Evolutionary conservation across 306 rosid genomes (phyloP).

Genomic region (Acacia melanoxylon): DNA sequence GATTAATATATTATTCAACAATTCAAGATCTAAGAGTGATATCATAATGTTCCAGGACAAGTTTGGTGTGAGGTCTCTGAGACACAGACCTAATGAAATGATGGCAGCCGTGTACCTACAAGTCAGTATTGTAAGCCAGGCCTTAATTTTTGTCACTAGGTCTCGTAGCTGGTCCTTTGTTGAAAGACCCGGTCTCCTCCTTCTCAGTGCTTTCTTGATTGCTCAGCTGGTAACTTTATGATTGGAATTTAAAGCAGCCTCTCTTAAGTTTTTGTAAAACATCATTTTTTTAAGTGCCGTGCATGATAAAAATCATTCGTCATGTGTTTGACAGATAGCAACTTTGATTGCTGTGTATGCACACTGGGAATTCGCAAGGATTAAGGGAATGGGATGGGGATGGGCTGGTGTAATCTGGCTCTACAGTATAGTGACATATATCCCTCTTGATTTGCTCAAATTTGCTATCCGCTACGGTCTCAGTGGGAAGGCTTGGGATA

Average conservation of each 20-base stretch:
- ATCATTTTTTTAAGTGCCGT: not conserved
- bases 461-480: slow-evolving; percentile 77
- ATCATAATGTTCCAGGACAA: slow-evolving; percentile 52
- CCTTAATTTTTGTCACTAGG: slow-evolving; percentile 90
- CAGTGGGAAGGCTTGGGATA: slow-evolving; percentile 91
- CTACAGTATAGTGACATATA: slow-evolving; percentile 71
- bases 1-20: not conserved
- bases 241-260: not conserved
- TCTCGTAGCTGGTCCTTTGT: slow-evolving; percentile 83
- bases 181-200: slow-evolving; percentile 89
- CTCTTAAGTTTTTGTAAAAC: not conserved
- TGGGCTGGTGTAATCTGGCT: slow-evolving; percentile 99
- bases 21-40: not conserved
- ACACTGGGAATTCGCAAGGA: slow-evolving; percentile 77
- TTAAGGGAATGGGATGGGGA: slow-evolving; percentile 89
- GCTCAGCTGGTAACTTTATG: slow-evolving; percentile 75
- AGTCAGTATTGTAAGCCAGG: slow-evolving; percentile 97
- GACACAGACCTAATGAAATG: slow-evolving; percentile 36
- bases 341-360: slow-evolving; percentile 93
- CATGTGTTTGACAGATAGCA: slow-evolving; percentile 59
- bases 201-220: slow-evolving; percentile 65
- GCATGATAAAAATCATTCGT: not conserved
- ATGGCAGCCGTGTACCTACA: slow-evolving; percentile 95
- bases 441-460: slow-evolving; percentile 90
- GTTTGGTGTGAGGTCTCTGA: slow-evolving; percentile 55